phyloP scores from a whole-genome alignment of 1,284 basidiomycete genomes.

The Phylloporus gajari region DNA sequence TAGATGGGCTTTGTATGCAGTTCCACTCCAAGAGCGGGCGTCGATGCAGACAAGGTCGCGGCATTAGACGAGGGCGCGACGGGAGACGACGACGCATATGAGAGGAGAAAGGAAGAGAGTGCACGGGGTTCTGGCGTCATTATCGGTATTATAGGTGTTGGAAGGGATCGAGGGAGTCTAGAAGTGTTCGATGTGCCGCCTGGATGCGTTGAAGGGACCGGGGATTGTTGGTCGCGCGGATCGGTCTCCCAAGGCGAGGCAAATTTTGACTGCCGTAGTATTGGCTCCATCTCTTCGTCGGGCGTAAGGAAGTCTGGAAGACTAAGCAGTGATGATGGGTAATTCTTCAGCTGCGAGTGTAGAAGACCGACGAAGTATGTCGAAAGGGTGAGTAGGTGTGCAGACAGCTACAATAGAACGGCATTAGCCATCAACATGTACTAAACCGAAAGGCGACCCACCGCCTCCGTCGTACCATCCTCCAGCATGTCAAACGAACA shows the following conservation, averaged over 20 bases:
- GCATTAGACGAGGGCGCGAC: not conserved
- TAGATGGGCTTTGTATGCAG: slow-evolving; percentile 83
- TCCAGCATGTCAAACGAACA: slow-evolving; percentile 84
- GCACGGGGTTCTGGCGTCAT: slow-evolving; percentile 79
- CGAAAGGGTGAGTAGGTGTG: slow-evolving; percentile 53
- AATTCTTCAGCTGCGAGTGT: slow-evolving; percentile 34
- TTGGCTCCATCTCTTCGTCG: not conserved
- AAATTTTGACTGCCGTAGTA: not conserved
- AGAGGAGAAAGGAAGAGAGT: slow-evolving; percentile 73
- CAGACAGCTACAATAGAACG: slow-evolving; percentile 50
- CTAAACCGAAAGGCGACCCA: slow-evolving; percentile 34
- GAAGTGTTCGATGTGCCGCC: not conserved
- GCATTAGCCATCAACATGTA: not conserved
- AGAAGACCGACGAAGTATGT: slow-evolving; percentile 52
- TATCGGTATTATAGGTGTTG: slow-evolving; percentile 86
- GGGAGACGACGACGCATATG: slow-evolving; percentile 29
- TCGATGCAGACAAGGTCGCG: not conserved
- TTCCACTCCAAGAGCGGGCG: not conserved
- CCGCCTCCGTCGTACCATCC: slow-evolving; percentile 70
- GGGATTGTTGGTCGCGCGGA: not conserved
- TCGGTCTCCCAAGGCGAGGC: slow-evolving; percentile 50
- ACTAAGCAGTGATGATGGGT: slow-evolving; percentile 35
- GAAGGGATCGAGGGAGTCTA: slow-evolving; percentile 2
- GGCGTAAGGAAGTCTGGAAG: slow-evolving; percentile 36
- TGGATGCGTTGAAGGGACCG: not conserved